Conservation (phyloP, 2,329 filamentous ascomycete species). For the Gaeumannomyces sp. region DNA sequence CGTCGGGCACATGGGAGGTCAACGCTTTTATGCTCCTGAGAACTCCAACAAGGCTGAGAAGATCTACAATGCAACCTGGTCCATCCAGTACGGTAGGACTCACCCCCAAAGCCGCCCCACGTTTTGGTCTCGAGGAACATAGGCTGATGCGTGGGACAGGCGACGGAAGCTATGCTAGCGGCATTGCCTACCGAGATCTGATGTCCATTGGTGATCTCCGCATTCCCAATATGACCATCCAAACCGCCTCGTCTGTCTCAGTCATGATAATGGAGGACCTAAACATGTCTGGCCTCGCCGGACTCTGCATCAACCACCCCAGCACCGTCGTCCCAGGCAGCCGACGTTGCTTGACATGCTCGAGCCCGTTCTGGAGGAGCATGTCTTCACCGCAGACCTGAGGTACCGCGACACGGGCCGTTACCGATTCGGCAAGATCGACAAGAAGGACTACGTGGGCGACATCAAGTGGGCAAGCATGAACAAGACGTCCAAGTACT, state of each 20-base stretch:
- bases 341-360: conserved; percentile 41
- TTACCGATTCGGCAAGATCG: conserved; percentile 46
- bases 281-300: conserved; percentile 44
- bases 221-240: conserved; percentile 39
- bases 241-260: conserved; percentile 38
- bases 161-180: conserved; percentile 38
- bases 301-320: conserved; percentile 40
- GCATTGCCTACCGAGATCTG: conserved; percentile 45
- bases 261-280: conserved; percentile 34
- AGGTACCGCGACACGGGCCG: conserved; percentile 39
- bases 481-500: conserved; percentile 44
- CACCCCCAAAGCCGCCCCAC: conserved; percentile 11
- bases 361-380: conserved; percentile 29
- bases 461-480: conserved; percentile 40
- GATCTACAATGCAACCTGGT: conserved; percentile 40
- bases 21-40: conserved; percentile 37
- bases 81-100: conserved; percentile 35
- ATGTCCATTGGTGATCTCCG: conserved; percentile 38
- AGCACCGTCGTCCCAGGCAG: conserved; percentile 35
- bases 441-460: conserved; percentile 31
- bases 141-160: conserved; percentile 21
- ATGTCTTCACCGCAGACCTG: conserved; percentile 45
- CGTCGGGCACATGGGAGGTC: conserved; percentile 36
- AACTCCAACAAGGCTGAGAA: conserved; percentile 36
- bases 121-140: background rate